Percentiles rank a stretch among this genome's conserved stretches.
These are phyloP conservation scores for Tulasnella sp. DNA, from an alignment of 768 basidiomycete genomes.

Conservation along the genomic window DNA sequence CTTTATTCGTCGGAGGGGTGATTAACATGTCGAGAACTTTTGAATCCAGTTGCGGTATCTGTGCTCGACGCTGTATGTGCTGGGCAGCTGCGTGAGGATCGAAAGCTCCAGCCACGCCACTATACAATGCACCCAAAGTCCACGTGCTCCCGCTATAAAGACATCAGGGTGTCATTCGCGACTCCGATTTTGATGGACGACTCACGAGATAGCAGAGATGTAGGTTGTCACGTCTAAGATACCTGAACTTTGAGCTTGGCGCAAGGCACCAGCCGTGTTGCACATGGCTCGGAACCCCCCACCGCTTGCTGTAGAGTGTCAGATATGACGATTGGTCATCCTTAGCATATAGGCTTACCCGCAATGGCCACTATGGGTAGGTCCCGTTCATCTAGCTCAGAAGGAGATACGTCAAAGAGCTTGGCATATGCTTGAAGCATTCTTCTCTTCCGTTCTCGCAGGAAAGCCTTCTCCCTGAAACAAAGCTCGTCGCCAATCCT, in stretches of 20 bases:
- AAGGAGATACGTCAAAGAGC: slow-evolving; percentile 31
- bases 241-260: slow-evolving; percentile 32
- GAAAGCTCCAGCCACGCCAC: slow-evolving; percentile 32
- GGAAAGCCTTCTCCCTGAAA: slow-evolving; percentile 33
- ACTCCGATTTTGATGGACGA: background rate
- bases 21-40: slow-evolving; percentile 33
- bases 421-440: slow-evolving; percentile 34
- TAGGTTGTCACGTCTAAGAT: slow-evolving; percentile 34
- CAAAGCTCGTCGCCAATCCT: slow-evolving; percentile 35
- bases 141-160: slow-evolving; percentile 32
- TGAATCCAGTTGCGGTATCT: slow-evolving; percentile 34
- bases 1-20: slow-evolving; percentile 32
- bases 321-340: background rate
- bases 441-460: slow-evolving; percentile 32
- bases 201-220: slow-evolving; percentile 33
- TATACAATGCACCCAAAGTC: slow-evolving; percentile 34
- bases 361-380: slow-evolving; percentile 37
- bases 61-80: slow-evolving; percentile 33
- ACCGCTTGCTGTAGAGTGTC: slow-evolving; percentile 8
- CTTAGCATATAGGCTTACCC: slow-evolving; percentile 9
- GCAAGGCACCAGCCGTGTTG: slow-evolving; percentile 34
- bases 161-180: background rate
- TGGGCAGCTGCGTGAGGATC: slow-evolving; percentile 28
- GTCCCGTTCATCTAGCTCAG: slow-evolving; percentile 35
- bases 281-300: slow-evolving; percentile 36